Evolutionary conservation across 257 asterid genomes (phyloP).

Genomic region (Nicotiana attenuata): DNA sequence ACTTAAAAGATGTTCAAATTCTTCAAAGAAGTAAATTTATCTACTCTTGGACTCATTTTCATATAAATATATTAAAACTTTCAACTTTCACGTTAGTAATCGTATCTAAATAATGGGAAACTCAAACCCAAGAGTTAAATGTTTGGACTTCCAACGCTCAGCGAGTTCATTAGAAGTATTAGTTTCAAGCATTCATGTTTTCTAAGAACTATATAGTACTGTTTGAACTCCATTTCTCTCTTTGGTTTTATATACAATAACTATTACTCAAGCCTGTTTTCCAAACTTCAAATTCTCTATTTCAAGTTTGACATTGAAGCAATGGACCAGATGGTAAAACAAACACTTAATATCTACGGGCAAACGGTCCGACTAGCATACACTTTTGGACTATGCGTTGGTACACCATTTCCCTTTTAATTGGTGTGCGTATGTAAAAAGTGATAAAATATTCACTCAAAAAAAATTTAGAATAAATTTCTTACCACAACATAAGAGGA

Average conservation of each 20-base stretch:
- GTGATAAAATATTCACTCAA: neutral
- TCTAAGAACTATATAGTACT: neutral
- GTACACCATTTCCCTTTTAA: neutral
- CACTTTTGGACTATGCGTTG: neutral
- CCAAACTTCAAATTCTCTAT: too few species aligned
- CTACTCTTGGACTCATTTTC: neutral
- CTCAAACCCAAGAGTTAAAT: too few species aligned
- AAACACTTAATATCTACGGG: too few species aligned
- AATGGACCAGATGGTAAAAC: too few species aligned
- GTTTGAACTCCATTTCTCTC: too few species aligned
- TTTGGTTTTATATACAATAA: too few species aligned
- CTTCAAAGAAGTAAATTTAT: neutral
- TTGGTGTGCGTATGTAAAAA: neutral
- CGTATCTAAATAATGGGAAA: neutral
- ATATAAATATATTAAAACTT: neutral
- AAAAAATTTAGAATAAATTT: too few species aligned
- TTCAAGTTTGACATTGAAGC: too few species aligned
- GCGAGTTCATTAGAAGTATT: neutral
- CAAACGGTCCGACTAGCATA: too few species aligned
- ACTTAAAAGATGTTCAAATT: neutral
- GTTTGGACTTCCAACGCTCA: neutral
- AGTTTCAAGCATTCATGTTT: neutral
- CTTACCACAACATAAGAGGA: neutral
- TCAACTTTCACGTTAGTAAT: neutral
- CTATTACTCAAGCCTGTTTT: too few species aligned